Percentiles rank a stretch among this genome's conserved stretches.
These are phyloP conservation scores for Wallemia ichthyophaga DNA, from an alignment of 1,284 basidiomycete species.

Conservation along the genomic window DNA sequence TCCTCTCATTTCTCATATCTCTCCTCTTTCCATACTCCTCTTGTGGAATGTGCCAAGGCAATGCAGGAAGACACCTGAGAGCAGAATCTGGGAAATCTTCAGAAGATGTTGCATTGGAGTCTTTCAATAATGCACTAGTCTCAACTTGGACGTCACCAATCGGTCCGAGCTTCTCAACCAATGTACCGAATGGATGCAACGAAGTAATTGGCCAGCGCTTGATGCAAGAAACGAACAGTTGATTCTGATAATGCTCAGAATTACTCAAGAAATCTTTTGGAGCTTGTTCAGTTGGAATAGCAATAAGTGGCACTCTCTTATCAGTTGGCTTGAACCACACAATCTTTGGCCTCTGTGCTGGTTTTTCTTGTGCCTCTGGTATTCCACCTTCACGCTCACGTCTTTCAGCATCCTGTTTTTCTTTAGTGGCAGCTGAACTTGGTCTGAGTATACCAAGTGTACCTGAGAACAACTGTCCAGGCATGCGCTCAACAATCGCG, in stretches of 20 bases:
- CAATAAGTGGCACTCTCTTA: conserved; percentile 94
- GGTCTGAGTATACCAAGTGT: conserved; percentile 83
- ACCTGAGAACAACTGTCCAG: conserved; percentile 91
- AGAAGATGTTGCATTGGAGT: conserved; percentile 35
- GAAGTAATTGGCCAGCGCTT: conserved; percentile 78
- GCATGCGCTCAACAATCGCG: conserved; percentile 92
- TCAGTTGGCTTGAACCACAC: conserved; percentile 99
- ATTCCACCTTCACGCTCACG: conserved; percentile 80
- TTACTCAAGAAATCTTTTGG: conserved; percentile 87
- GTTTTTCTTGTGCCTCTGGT: conserved; percentile 40
- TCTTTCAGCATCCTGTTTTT: conserved; percentile 94
- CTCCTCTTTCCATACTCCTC: conserved; percentile 58
- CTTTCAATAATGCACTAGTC: conserved; percentile 84
- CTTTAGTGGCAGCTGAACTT: conserved; percentile 90
- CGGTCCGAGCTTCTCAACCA: conserved; percentile 93
- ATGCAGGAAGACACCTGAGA: conserved; percentile 77
- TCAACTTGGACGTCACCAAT: conserved; percentile 95
- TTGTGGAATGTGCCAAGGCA: conserved; percentile 85
- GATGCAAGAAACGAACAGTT: conserved; percentile 88
- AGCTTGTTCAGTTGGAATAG: conserved; percentile 97
- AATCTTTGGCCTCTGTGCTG: conserved; percentile 74
- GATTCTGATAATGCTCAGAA: conserved; percentile 63
- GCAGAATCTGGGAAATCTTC: conserved; percentile 18
- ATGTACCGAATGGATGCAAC: conserved; percentile 89
- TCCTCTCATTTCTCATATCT: conserved; percentile 51